phyloP scores from a whole-genome alignment of 257 asterid genomes.

The Rubia yunnanensis region DNA sequence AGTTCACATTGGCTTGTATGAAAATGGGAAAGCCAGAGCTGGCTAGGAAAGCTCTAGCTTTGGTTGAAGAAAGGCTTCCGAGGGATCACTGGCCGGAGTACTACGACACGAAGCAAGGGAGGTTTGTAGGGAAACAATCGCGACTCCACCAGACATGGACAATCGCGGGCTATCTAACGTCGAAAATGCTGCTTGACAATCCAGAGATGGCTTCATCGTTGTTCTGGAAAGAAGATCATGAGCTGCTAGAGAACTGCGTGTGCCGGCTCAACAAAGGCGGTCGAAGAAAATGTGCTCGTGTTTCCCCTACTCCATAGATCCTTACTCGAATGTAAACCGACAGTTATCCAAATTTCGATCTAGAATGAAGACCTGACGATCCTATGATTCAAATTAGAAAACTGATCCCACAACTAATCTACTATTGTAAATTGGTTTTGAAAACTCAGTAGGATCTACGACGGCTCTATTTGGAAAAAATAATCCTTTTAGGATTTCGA shows the following conservation, averaged over 20 bases:
- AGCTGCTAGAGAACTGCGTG: constrained; percentile 68
- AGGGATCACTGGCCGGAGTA: constrained; percentile 80
- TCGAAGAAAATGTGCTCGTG: constrained; percentile 72
- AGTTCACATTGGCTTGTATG: constrained; percentile 95
- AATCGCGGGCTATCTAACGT: constrained; percentile 67
- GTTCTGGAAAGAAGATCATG: constrained; percentile 87
- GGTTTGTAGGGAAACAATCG: constrained; percentile 75
- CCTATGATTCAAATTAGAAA: too few species aligned
- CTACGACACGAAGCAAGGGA: constrained; percentile 65
- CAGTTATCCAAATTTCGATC: too few species aligned
- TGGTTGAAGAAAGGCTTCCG: constrained; percentile 55
- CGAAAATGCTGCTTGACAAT: constrained; percentile 64
- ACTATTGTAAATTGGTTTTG: too few species aligned
- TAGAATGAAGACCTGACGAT: too few species aligned
- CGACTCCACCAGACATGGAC: constrained; percentile 88
- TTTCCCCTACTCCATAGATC: constrained; percentile 75
- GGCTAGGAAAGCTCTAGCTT: constrained; percentile 56
- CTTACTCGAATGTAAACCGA: constrained; percentile 23
- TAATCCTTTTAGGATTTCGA: too few species aligned
- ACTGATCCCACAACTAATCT: too few species aligned
- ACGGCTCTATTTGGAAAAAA: too few species aligned
- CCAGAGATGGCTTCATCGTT: constrained; percentile 59
- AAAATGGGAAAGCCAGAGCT: constrained; percentile 72
- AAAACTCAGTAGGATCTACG: too few species aligned
- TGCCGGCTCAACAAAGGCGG: constrained; percentile 56